These are phyloP conservation scores for Lepidium africanum DNA, from an alignment of 345 rosid genomes.

Conservation along the genomic window DNA sequence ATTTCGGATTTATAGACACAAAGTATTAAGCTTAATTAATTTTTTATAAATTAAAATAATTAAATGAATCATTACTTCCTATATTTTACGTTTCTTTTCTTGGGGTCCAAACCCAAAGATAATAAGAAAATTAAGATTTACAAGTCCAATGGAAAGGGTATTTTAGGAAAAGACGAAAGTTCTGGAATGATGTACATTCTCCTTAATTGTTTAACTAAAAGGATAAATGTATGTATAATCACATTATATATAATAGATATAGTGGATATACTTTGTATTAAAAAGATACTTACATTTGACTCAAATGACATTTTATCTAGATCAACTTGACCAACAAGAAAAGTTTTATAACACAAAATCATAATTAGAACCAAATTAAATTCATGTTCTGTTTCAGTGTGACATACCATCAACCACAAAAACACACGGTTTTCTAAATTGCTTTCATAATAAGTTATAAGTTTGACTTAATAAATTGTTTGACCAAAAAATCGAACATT, in stretches of 20 bases:
- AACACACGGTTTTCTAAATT: too few species aligned
- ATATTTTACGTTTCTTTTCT: constrained; percentile 12
- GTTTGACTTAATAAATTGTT: too few species aligned
- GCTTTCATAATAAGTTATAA: too few species aligned
- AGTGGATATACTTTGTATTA: constrained; percentile 1
- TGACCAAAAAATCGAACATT: too few species aligned
- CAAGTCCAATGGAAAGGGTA: neutral
- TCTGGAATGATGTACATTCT: constrained; percentile 7
- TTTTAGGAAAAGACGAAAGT: neutral
- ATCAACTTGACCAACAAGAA: too few species aligned
- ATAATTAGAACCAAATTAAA: too few species aligned
- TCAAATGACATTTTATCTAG: too few species aligned
- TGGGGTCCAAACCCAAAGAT: constrained; percentile 16
- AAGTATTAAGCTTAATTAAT: neutral
- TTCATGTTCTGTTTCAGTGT: too few species aligned
- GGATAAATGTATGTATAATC: neutral
- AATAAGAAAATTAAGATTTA: neutral
- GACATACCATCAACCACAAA: too few species aligned
- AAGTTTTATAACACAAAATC: too few species aligned
- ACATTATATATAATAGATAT: neutral
- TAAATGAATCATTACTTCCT: neutral
- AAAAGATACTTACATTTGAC: neutral
- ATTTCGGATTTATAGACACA: constrained; percentile 10
- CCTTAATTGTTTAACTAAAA: neutral
- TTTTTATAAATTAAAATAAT: constrained; percentile 6